Evolutionary conservation across 441 rosid species (phyloP).

Genomic region (Corymbia citriodora): DNA sequence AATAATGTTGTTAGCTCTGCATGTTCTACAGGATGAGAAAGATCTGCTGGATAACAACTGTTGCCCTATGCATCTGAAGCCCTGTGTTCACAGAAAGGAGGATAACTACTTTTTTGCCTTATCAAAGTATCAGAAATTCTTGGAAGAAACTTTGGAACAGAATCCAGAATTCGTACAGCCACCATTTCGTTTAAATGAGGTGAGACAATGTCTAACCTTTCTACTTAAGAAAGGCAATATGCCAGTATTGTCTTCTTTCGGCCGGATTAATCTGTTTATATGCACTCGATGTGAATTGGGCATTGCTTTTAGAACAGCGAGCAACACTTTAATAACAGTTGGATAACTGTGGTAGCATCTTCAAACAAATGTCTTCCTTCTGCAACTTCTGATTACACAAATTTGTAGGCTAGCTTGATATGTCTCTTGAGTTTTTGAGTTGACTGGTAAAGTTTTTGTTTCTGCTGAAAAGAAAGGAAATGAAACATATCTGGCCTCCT

Average conservation of each 20-base stretch:
- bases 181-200: constrained; percentile 82
- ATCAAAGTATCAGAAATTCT: constrained; percentile 77
- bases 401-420: not conserved
- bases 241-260: not conserved
- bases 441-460: not conserved
- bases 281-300: not conserved
- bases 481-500: not conserved
- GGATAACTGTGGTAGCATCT: not conserved
- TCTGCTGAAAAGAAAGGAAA: not conserved
- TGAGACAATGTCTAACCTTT: constrained; percentile 12
- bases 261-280: not conserved
- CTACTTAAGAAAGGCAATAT: not conserved
- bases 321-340: not conserved
- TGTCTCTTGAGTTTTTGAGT: not conserved
- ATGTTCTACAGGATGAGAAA: constrained; percentile 74
- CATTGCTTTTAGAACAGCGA: not conserved
- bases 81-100: constrained; percentile 79
- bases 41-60: constrained; percentile 68
- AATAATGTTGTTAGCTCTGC: not conserved
- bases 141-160: constrained; percentile 58
- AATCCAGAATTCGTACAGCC: constrained; percentile 92
- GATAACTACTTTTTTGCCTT: constrained; percentile 91
- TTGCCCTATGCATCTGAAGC: constrained; percentile 83
- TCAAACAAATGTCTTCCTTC: not conserved
- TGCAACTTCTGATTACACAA: not conserved